Percentiles rank a stretch among this genome's conserved stretches.
These are phyloP conservation scores for Fusarium falciforme DNA, from an alignment of 2,329 filamentous ascomycete genomes.

Conservation along the genomic window DNA sequence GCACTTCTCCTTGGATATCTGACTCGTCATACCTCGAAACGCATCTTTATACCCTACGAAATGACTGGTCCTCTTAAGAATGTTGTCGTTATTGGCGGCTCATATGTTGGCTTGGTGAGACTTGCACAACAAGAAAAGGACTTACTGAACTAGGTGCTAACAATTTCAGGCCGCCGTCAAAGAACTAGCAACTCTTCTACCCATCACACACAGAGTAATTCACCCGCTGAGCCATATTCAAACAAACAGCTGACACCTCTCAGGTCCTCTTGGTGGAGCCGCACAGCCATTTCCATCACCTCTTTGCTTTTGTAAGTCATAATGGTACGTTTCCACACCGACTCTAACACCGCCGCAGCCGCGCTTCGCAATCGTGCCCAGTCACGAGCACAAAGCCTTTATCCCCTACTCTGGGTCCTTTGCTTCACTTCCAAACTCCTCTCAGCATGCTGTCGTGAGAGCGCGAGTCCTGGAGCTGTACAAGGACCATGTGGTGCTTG, in stretches of 20 bases:
- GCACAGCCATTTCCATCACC: slow-evolving; percentile 63
- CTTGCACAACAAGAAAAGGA: not conserved
- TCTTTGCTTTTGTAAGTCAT: slow-evolving; percentile 54
- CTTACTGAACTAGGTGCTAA: not conserved
- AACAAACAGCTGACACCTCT: not conserved
- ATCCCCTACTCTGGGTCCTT: slow-evolving; percentile 56
- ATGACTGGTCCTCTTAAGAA: slow-evolving; percentile 40
- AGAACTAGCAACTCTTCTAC: slow-evolving; percentile 34
- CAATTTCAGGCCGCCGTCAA: slow-evolving; percentile 38
- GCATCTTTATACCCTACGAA: not conserved
- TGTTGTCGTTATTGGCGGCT: slow-evolving; percentile 43
- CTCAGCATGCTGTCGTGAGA: slow-evolving; percentile 33
- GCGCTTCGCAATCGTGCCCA: slow-evolving; percentile 56
- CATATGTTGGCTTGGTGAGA: slow-evolving; percentile 42
- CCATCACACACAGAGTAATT: slow-evolving; percentile 38
- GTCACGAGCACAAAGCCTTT: slow-evolving; percentile 59
- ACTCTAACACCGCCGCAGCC: slow-evolving; percentile 43
- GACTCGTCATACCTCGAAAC: not conserved
- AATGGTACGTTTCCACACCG: rapidly evolving
- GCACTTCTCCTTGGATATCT: not conserved
- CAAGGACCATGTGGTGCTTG: slow-evolving; percentile 36
- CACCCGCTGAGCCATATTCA: rapidly evolving
- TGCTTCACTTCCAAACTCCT: slow-evolving; percentile 27
- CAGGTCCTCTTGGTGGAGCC: slow-evolving; percentile 60
- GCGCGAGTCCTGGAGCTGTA: slow-evolving; percentile 30